These are phyloP conservation scores for Neurospora cerealis DNA, from an alignment of 495 filamentous ascomycete genomes.

Conservation along the genomic window DNA sequence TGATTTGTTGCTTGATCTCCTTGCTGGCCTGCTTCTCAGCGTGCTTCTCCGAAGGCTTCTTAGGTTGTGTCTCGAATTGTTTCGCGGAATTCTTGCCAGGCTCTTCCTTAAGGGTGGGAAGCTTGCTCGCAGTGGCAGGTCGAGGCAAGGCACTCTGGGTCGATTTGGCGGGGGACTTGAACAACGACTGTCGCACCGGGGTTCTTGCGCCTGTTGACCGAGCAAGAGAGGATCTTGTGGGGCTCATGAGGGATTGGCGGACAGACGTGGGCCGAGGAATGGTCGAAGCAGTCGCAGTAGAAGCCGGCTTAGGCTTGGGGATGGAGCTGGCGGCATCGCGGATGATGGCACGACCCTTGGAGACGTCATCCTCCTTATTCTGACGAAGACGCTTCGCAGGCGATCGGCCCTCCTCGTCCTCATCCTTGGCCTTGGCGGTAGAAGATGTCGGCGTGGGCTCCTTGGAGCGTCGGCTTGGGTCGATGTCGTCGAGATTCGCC, in stretches of 20 bases:
- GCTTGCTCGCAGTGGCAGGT: constrained; percentile 29
- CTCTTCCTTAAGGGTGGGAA: constrained; percentile 2
- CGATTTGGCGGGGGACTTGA: constrained; percentile 27
- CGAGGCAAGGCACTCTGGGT: constrained; percentile 21
- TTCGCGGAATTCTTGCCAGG: constrained; percentile 9
- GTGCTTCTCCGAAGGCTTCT: not conserved
- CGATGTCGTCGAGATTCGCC: constrained; percentile 55
- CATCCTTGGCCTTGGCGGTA: constrained; percentile 22
- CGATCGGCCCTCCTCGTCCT: constrained; percentile 21
- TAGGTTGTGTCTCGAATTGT: not conserved
- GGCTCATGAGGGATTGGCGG: constrained; percentile 53
- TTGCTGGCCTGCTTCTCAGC: constrained; percentile 11
- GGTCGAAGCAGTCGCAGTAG: constrained; percentile 21
- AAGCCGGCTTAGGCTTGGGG: constrained; percentile 30
- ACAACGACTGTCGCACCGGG: constrained; percentile 20
- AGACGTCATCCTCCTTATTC: constrained; percentile 46
- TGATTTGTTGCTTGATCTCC: not conserved
- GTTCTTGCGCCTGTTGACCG: constrained; percentile 52
- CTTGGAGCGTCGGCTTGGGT: constrained; percentile 29
- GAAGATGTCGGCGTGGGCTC: constrained; percentile 22
- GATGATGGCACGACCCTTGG: constrained; percentile 41
- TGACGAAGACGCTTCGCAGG: constrained; percentile 58
- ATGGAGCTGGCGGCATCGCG: constrained; percentile 35
- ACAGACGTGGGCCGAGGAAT: constrained; percentile 34
- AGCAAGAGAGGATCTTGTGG: constrained; percentile 68